phyloP scores from a whole-genome alignment of 345 rosid genomes.

The Boechera stricta region DNA sequence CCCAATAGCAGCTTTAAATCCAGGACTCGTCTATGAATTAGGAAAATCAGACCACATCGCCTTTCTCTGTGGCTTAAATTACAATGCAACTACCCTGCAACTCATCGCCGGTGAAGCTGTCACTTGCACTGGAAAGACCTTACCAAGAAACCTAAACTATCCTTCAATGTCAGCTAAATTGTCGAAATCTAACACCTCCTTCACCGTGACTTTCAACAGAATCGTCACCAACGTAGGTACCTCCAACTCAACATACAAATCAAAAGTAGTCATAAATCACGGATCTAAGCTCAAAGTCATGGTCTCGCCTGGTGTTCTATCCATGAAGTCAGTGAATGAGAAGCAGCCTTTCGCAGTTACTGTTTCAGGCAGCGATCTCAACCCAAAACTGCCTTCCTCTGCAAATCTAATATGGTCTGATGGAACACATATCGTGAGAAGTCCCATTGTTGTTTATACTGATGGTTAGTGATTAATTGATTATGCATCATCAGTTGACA shows the following conservation, averaged over 20 bases:
- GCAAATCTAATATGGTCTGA: conserved; percentile 45
- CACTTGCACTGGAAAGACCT: conserved; percentile 38
- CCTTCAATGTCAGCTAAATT: conserved; percentile 50
- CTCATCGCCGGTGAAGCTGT: conserved; percentile 43
- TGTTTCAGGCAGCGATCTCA: conserved; percentile 13
- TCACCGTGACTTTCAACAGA: conserved; percentile 44
- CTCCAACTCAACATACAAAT: conserved; percentile 53
- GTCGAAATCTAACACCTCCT: neutral
- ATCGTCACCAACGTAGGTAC: conserved; percentile 65
- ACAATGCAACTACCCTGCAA: neutral
- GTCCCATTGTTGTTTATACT: conserved; percentile 40
- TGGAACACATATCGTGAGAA: conserved; percentile 42
- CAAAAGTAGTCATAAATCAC: neutral
- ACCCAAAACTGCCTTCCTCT: conserved; percentile 1
- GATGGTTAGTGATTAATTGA: neutral
- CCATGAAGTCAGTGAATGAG: conserved; percentile 46
- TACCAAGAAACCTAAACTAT: conserved; percentile 56
- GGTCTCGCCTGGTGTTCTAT: conserved; percentile 48
- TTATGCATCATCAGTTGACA: too few relatives aligned
- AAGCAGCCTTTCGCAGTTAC: conserved; percentile 48
- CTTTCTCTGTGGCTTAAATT: conserved; percentile 53
- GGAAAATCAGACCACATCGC: conserved; percentile 45
- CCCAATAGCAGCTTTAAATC: conserved; percentile 52
- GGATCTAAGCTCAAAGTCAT: conserved; percentile 32
- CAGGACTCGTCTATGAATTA: conserved; percentile 50